Evolutionary conservation across 768 basidiomycete species (phyloP), one percentile per base, ranked within the genome.

Genomic region (Auricularia auricula-judae): DNA sequence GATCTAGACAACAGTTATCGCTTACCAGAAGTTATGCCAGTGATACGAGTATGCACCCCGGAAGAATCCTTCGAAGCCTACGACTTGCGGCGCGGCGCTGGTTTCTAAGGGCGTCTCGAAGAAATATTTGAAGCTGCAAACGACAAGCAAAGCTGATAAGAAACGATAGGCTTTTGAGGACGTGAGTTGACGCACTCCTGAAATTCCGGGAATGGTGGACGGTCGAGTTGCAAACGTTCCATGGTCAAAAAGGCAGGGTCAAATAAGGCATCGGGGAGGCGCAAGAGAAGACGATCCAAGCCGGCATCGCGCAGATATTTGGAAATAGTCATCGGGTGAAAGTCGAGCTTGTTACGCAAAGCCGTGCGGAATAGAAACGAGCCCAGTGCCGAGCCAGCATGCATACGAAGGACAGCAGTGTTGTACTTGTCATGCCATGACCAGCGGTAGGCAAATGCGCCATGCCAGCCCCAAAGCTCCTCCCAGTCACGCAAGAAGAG

Each of bases 401-500:
- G 75, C 68, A 81, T 69, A 68, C 78, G 78, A 65, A 81, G 72
- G 0, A 81, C 77, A 11, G 80, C 79, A 61, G 79, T 81, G 70
- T 80, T 80, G 71, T 81, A 80, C 68, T 77, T 78, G 63, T 78
- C 74, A 63, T 79, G 75, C 29, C 23, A 59, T 64, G 75, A 72
- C 16, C 72, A 74, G 11, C 79, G 73, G 66, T 80, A 81, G 8
- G 79, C 79, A 66, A 81, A 81, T 63, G 80, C 78, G 29, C 80
- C 80, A 42, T 76, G 72, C 73, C 77, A 81, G 63, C 78, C 78
- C 77, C 78, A 81, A n/a, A 81, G 69, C 66, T 81, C 80, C 67
- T 80, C 79, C 80, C 80, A 81, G 67, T 81, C 80, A 21, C 80
- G 70, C 2, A 81, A 70, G 66, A 81, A 75, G 64, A 81, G 71